Evolutionary conservation across 129 eudicot species (phyloP).

Genomic region (Arctium lappa): DNA sequence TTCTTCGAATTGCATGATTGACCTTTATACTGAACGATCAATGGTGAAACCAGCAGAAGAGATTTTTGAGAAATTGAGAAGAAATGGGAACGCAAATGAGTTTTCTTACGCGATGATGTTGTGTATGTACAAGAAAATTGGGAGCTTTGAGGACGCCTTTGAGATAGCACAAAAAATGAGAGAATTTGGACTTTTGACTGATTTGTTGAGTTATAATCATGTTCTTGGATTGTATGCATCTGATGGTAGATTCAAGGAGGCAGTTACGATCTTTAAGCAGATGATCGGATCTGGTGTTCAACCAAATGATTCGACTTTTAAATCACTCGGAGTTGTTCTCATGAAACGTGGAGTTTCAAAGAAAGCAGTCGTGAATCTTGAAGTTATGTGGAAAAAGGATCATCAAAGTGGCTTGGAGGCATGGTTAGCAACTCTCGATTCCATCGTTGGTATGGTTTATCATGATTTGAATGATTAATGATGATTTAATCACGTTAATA

Average conservation of each 20-base stretch:
- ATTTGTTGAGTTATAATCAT: constrained; percentile 71
- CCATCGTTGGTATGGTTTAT: constrained; percentile 37
- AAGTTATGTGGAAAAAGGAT: constrained; percentile 53
- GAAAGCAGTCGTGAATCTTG: constrained; percentile 59
- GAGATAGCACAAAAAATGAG: constrained; percentile 68
- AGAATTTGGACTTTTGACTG: constrained; percentile 65
- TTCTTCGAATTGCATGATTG: constrained; percentile 80
- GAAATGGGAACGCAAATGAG: constrained; percentile 64
- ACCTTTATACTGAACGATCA: constrained; percentile 65
- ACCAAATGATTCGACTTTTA: constrained; percentile 70
- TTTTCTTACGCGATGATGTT: constrained; percentile 95
- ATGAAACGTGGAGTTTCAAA: constrained; percentile 75
- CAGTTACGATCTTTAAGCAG: constrained; percentile 56
- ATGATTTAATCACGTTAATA: not conserved
- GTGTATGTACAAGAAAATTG: constrained; percentile 76
- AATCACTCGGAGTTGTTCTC: constrained; percentile 54
- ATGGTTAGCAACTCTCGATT: constrained; percentile 54
- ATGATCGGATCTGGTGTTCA: constrained; percentile 52
- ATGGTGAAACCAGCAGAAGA: constrained; percentile 77
- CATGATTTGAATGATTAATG: constrained; percentile 15
- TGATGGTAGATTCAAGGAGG: constrained; percentile 80
- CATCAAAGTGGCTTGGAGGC: constrained; percentile 46
- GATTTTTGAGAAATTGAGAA: constrained; percentile 48
- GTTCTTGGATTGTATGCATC: constrained; percentile 67
- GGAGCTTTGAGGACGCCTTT: constrained; percentile 62